Evolutionary conservation across 306 rosid genomes (phyloP), one percentile per base, ranked within the genome.

Genomic region (Cicer pinnatifidum): DNA sequence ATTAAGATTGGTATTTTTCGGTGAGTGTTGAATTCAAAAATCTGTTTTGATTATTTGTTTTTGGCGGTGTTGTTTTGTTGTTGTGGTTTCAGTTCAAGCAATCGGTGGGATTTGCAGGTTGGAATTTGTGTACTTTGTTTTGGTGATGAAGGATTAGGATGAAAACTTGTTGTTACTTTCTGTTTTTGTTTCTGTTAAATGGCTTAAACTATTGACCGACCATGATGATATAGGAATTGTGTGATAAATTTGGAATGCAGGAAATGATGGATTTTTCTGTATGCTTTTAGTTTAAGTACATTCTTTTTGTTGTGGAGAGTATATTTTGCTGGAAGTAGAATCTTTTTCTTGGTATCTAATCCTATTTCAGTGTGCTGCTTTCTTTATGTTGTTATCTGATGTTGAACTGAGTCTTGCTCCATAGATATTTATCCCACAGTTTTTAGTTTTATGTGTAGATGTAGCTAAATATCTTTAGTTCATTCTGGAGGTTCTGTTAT

Each of bases 231-330:
- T 8, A 57, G 39, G 66, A 48, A 61, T 73, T 66, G 56, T 67
- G 41, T 51, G 78, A 28, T 65, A 8, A 48, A 47, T 65, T 65
- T 64, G 54, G 46, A 77, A 82, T 73, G 79, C 48, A 23, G 63
- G 65, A 59, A 75, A 69, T 47, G 56, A 51, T 17, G 17, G 75
- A 69, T 85, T 80, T 77, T 35, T 17, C 62, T 58, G 4, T 44
- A 52, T 69, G 70, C 78, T 64, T 75, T 75, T 80, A 51, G 75
- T 75, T 75, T 80, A 51, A 73, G 78, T 50, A 75, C 89, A 84
- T 82, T 84, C 33, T 15, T 66, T 79, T 81, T 79, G 53, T 72
- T 76, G 76, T 78, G 84, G 83, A 57, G 73, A 58, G 77, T 65
- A 33, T 75, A 51, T 41, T 75, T 80, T 79, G 70, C 78, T 74